phyloP scores from a whole-genome alignment of 306 rosid species.

The Lathyrus sativus region DNA sequence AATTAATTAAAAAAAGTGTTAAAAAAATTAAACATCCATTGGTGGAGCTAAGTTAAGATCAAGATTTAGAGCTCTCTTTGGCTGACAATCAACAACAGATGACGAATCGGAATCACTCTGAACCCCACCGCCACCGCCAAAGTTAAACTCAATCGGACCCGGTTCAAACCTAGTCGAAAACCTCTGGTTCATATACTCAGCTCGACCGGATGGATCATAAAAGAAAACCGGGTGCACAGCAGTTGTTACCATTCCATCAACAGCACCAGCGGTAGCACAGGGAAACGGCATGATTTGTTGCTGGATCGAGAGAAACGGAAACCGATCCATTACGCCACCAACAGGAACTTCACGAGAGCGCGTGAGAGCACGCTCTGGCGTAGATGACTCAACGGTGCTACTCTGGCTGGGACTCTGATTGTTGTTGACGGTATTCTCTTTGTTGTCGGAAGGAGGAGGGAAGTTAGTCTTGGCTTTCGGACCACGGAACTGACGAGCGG shows the following conservation, averaged over 20 bases:
- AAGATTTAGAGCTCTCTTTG: conserved; percentile 52
- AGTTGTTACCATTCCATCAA: conserved; percentile 6
- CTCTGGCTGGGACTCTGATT: conserved; percentile 49
- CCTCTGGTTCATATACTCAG: conserved; percentile 41
- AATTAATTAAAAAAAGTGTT: neutral
- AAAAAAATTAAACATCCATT: conserved; percentile 41
- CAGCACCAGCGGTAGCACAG: neutral
- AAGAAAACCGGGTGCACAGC: conserved; percentile 45
- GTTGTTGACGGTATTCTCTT: neutral
- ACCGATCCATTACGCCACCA: conserved; percentile 32
- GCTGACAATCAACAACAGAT: conserved; percentile 52
- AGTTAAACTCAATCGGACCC: conserved; percentile 36
- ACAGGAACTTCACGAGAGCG: conserved; percentile 15
- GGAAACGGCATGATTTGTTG: conserved; percentile 36
- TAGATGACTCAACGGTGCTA: conserved; percentile 57
- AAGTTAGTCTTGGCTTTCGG: conserved; percentile 58
- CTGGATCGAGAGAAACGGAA: conserved; percentile 51
- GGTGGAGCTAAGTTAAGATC: conserved; percentile 77
- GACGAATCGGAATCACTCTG: conserved; percentile 60
- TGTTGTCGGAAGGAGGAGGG: neutral
- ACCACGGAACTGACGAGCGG: conserved; percentile 58
- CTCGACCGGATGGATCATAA: conserved; percentile 23
- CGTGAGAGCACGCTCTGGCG: conserved; percentile 46
- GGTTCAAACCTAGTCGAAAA: conserved; percentile 48
- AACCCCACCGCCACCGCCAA: conserved; percentile 35